Conservation (phyloP, 2,329 filamentous ascomycete species). For the Ampelomyces quisqualis region DNA sequence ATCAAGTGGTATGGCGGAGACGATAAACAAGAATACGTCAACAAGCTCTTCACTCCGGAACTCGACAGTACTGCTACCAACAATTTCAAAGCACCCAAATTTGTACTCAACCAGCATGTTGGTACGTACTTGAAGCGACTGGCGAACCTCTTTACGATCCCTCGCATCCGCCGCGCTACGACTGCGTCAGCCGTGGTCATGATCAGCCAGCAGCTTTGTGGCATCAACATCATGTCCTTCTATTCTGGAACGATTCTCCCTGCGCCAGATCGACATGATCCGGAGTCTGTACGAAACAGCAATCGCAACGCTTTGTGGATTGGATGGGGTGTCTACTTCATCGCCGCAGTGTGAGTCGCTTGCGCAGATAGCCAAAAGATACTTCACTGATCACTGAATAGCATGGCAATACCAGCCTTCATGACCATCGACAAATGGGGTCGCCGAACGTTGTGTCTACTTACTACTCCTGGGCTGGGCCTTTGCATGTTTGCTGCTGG, state of each 20-base stretch:
- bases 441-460: background rate
- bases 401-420: background rate
- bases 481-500: background rate
- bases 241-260: background rate
- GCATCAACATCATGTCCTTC: background rate
- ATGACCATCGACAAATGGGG: background rate
- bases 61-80: background rate
- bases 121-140: background rate
- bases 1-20: conserved; percentile 1
- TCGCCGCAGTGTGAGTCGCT: background rate
- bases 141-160: background rate
- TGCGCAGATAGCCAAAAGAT: background rate
- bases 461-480: background rate
- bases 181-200: background rate
- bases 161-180: background rate
- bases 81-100: background rate
- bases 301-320: background rate
- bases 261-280: background rate
- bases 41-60: background rate
- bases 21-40: background rate
- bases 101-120: background rate
- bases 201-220: conserved; percentile 1
- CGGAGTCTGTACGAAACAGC: background rate
- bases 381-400: background rate
- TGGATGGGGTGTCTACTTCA: background rate